Percentiles rank a stretch among this genome's conserved stretches.
phyloP scores from a whole-genome alignment of 1,139 yeast genomes.

The Insectozyma bohioensis region DNA sequence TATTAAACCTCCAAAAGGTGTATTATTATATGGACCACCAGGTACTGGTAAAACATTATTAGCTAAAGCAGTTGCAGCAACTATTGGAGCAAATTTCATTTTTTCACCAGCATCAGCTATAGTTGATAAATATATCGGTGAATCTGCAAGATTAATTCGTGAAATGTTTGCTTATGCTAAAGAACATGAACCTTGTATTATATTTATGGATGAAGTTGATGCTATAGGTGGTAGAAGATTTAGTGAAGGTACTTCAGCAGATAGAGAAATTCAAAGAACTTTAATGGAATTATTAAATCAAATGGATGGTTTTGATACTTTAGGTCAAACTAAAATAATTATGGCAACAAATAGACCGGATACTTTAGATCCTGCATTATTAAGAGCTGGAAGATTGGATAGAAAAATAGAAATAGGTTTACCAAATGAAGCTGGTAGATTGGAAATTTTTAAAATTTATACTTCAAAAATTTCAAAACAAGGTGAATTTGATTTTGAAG shows the following conservation, averaged over 20 bases:
- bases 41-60: constrained; percentile 96
- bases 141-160: constrained; percentile 92
- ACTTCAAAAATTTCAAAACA: constrained; percentile 81
- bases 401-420: constrained; percentile 94
- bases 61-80: constrained; percentile 98
- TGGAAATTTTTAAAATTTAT: constrained; percentile 94
- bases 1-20: constrained; percentile 98
- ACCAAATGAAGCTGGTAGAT: constrained; percentile 95
- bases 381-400: constrained; percentile 98
- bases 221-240: constrained; percentile 99
- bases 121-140: constrained; percentile 98
- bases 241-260: constrained; percentile 98
- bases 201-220: constrained; percentile 98
- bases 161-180: constrained; percentile 99
- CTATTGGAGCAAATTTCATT: constrained; percentile 96
- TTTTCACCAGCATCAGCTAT: constrained; percentile 98
- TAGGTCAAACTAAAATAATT: constrained; percentile 96
- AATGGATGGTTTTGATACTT: constrained; percentile 98
- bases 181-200: constrained; percentile 98
- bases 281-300: constrained; percentile 96
- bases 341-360: constrained; percentile 99
- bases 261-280: constrained; percentile 98
- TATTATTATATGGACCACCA: constrained; percentile 96
- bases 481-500: constrained; percentile 97
- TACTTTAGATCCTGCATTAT: constrained; percentile 96